Base-by-base conservation (phyloP, 169 alveolate species). In the Plasmodium malariae region DNA sequence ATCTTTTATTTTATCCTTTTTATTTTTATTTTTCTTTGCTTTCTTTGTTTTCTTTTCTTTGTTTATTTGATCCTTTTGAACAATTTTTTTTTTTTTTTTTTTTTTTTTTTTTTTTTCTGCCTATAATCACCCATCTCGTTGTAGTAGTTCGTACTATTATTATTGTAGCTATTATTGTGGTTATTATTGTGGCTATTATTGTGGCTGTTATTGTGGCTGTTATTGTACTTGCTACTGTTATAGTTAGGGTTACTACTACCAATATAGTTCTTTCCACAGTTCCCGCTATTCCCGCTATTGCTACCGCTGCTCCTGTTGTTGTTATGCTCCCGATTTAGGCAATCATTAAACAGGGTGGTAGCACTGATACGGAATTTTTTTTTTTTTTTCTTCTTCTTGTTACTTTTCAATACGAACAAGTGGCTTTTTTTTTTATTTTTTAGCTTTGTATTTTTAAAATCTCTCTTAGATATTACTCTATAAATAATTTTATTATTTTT, bases 381-480 rank as follows among this genome's bases (percentile, higher is more conserved):
- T 30, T 37, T 68, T 68, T 68, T 48, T 21, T 68, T 43, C 40
- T 40, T 28, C 14, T 36, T 68, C 24, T 28, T 28, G 9, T 40
- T 43, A 40, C 40, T 68, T 26, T 17, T 3, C 11, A 1, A 60
- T 60, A 0, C 9, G 21, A 12, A 60, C n/a, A n/a, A n/a, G n/a
- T n/a, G n/a, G n/a, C n/a, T 60, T 60, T 60, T 60, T 73, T 30
- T 73, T 54, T 21, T 65, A 65, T 80, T 80, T 80, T 28, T 65
- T 80, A 51, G 28, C 11, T 65, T 49, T 73, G 19, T 63, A 67
- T 80, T 34, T 69, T 65, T 34, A 65, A 48, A 80, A n/a, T 26
- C 71, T 9, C 34, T 34, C 21, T 80, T 80, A 3, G 70, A 49
- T 12, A 65, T 70, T 40, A 80, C 11, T 57, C 55, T 80, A 54